Percentiles rank a stretch among this genome's conserved stretches.
Evolutionary conservation across 208 protist species (phyloP).

Genomic region (Leishmania martiniquensis): DNA sequence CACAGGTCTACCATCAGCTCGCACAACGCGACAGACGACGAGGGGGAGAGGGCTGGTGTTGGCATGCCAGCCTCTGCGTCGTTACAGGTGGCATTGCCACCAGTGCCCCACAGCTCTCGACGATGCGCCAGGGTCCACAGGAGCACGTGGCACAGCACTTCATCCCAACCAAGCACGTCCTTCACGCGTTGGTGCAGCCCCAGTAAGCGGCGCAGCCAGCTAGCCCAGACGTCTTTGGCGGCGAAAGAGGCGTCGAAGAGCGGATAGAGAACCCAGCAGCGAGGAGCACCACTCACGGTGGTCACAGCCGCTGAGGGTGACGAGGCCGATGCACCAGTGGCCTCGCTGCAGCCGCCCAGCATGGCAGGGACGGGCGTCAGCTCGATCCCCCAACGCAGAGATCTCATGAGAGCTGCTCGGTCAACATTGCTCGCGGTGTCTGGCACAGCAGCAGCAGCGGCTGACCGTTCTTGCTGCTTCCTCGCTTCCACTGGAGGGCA

Average conservation of each 20-base stretch:
- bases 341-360: neutral
- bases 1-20: slow-evolving; percentile 37
- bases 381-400: slow-evolving; percentile 20
- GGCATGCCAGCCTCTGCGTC: neutral
- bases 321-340: neutral
- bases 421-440: neutral
- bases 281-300: slow-evolving; percentile 28
- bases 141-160: slow-evolving; percentile 43
- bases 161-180: slow-evolving; percentile 51
- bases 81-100: neutral
- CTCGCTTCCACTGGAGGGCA: neutral
- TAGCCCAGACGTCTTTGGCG: slow-evolving; percentile 37
- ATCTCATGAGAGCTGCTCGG: slow-evolving; percentile 1
- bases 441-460: neutral
- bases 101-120: slow-evolving; percentile 13
- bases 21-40: slow-evolving; percentile 18
- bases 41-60: slow-evolving; percentile 1
- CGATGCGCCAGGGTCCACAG: slow-evolving; percentile 51
- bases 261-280: slow-evolving; percentile 52
- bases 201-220: slow-evolving; percentile 47
- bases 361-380: slow-evolving; percentile 14
- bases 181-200: slow-evolving; percentile 40
- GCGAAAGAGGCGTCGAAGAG: slow-evolving; percentile 42
- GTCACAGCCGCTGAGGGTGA: neutral
- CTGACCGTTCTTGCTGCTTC: neutral